These are phyloP conservation scores for Yueomyces sp. DNA, from an alignment of 805 yeast species.

Conservation along the genomic window DNA sequence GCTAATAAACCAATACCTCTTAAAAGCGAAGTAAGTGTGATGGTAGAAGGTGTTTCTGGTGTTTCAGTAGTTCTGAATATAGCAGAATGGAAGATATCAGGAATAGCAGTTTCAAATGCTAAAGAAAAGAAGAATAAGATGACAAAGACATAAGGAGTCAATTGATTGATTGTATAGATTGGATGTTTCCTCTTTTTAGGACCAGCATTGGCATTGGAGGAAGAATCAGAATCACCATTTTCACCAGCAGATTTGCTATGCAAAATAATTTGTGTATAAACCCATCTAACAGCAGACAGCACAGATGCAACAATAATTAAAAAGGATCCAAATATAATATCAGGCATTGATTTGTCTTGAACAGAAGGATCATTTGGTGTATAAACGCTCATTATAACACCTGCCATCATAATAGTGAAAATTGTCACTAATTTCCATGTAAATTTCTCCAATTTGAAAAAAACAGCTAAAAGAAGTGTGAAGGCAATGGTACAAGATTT, in stretches of 20 bases:
- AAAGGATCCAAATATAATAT: conserved; percentile 42
- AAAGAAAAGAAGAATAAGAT: conserved; percentile 50
- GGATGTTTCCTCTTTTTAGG: conserved; percentile 36
- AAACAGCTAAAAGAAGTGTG: conserved; percentile 75
- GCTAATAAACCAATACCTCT: conserved; percentile 45
- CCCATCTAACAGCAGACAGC: conserved; percentile 89
- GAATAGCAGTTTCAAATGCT: conserved; percentile 47
- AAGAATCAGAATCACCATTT: conserved; percentile 1
- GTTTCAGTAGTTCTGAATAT: conserved; percentile 10
- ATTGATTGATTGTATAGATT: conserved; percentile 65
- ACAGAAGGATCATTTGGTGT: conserved; percentile 23
- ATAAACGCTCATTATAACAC: conserved; percentile 82
- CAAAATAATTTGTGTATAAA: conserved; percentile 73
- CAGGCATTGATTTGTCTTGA: conserved; percentile 1
- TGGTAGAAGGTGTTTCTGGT: not conserved
- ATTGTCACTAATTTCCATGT: conserved; percentile 54
- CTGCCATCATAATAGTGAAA: conserved; percentile 64
- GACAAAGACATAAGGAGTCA: conserved; percentile 73
- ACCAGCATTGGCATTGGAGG: not conserved
- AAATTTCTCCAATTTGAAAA: conserved; percentile 65
- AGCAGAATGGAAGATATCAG: conserved; percentile 13
- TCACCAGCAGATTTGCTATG: conserved; percentile 37
- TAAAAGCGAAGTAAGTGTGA: conserved; percentile 24
- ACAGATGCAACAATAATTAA: conserved; percentile 67
- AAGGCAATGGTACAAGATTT: conserved; percentile 80